Percentiles rank a stretch among this genome's conserved stretches.
phyloP scores from a whole-genome alignment of 1,139 yeast genomes.

The Kurtzmaniella quercitrusa region DNA sequence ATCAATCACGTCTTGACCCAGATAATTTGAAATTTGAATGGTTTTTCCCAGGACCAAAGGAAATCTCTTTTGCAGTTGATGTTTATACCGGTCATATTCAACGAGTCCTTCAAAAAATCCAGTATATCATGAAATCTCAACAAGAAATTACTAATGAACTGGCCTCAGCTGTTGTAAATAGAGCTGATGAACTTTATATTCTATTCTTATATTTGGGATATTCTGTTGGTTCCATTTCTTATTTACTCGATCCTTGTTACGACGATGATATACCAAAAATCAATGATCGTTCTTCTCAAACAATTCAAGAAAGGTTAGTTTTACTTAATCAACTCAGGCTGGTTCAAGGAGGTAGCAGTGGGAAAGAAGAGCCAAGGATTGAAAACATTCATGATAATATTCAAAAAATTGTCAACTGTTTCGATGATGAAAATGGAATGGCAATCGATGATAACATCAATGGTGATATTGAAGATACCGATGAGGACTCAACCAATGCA shows the following conservation, averaged over 20 bases:
- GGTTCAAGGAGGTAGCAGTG: conserved; percentile 11
- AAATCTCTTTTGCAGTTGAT: conserved; percentile 59
- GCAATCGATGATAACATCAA: conserved; percentile 17
- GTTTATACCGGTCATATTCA: conserved; percentile 51
- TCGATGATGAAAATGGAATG: conserved; percentile 19
- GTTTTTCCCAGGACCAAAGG: conserved; percentile 64
- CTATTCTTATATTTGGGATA: conserved; percentile 57
- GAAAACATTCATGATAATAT: conserved; percentile 36
- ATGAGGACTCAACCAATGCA: conserved; percentile 11
- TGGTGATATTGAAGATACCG: conserved; percentile 18
- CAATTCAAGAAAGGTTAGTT: conserved; percentile 31
- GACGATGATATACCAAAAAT: conserved; percentile 43
- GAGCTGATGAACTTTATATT: conserved; percentile 50
- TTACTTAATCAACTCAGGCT: conserved; percentile 32
- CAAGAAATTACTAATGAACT: conserved; percentile 8
- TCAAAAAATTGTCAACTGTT: conserved; percentile 36
- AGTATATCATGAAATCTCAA: conserved; percentile 25
- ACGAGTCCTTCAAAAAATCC: conserved; percentile 40
- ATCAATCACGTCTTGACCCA: conserved; percentile 30
- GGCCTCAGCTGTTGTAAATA: conserved; percentile 18
- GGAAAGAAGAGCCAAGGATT: conserved; percentile 21
- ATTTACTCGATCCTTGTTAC: conserved; percentile 66
- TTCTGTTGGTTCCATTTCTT: conserved; percentile 69
- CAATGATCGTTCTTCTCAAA: conserved; percentile 26
- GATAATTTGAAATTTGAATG: conserved; percentile 59